Percentiles rank a stretch among this genome's conserved stretches.
Evolutionary conservation across 345 rosid genomes (phyloP).

Genomic region (Moricandia arvensis): DNA sequence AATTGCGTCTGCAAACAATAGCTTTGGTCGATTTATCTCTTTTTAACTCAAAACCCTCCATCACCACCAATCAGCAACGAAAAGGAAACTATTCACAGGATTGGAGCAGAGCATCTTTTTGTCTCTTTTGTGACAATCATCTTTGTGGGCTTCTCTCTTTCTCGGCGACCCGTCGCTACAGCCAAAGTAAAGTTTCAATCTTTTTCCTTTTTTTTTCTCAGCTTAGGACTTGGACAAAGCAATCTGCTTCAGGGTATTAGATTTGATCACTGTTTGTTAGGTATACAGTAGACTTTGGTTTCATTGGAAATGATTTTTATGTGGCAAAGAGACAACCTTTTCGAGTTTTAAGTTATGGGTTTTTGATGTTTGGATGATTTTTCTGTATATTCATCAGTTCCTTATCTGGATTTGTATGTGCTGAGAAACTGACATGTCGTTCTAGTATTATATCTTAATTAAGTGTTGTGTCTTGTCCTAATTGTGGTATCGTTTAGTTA

Average conservation of each 20-base stretch:
- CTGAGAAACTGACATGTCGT: background rate
- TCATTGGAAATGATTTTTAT: background rate
- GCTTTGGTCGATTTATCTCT: constrained; percentile 24
- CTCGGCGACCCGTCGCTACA: constrained; percentile 28
- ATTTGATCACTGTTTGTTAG: constrained; percentile 26
- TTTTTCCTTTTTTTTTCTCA: background rate
- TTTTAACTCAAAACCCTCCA: constrained; percentile 8
- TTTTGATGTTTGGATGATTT: constrained; percentile 19
- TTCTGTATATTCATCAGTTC: background rate
- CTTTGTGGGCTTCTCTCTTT: constrained; percentile 3
- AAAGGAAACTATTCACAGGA: constrained; percentile 4
- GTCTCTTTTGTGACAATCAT: constrained; percentile 9
- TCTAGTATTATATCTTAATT: background rate
- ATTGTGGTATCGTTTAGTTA: background rate
- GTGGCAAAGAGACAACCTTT: constrained; percentile 8
- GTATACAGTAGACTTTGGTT: constrained; percentile 9
- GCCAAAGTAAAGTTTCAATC: constrained; percentile 33
- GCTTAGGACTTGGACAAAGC: background rate
- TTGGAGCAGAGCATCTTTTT: constrained; percentile 20
- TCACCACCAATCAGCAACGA: constrained; percentile 26
- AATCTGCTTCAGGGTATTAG: constrained; percentile 24
- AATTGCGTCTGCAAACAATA: constrained; percentile 11
- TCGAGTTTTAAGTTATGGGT: background rate
- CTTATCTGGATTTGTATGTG: background rate
- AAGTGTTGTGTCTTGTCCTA: background rate